phyloP scores from a whole-genome alignment of 192 early-diverging fungal genomes.

The Jimgerdemannia flammicorona region DNA sequence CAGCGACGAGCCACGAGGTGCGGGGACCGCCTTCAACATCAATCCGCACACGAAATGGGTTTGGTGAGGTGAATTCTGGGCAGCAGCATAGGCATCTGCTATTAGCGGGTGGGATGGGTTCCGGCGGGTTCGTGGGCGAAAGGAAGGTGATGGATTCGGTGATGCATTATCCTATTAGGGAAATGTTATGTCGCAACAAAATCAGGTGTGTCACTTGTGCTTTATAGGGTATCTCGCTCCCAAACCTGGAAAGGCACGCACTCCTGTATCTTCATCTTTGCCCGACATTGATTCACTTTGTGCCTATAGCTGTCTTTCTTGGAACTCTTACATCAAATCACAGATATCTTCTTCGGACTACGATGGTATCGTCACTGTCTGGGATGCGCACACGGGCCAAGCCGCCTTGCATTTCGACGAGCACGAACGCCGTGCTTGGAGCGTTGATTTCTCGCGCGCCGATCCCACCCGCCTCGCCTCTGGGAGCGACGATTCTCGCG shows the following conservation, averaged over 20 bases:
- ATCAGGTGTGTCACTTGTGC: constrained; percentile 62
- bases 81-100: constrained; percentile 43
- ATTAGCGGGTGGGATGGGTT: constrained; percentile 8
- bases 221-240: no score
- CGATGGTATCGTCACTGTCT: constrained; percentile 84
- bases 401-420: constrained; percentile 70
- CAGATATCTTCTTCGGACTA: constrained; percentile 90
- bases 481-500: constrained; percentile 91
- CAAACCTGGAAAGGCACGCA: no score
- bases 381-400: constrained; percentile 75
- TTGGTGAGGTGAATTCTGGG: constrained; percentile 3
- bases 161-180: constrained; percentile 75
- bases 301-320: constrained; percentile 87
- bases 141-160: constrained; percentile 32
- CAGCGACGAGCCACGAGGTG: constrained; percentile 6
- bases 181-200: constrained; percentile 78
- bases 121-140: constrained; percentile 14
- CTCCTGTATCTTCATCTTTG: no score
- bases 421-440: constrained; percentile 92
- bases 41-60: neutral
- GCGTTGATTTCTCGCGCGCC: constrained; percentile 76
- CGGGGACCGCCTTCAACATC: constrained; percentile 19
- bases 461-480: constrained; percentile 81
- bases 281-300: no score
- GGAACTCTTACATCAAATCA: constrained; percentile 84